A percentile compares a stretch with the other conserved stretches of the same genome.
These are phyloP conservation scores for Gryganskiella cystojenkinii DNA, from an alignment of 192 early-diverging fungal species.

Conservation along the genomic window DNA sequence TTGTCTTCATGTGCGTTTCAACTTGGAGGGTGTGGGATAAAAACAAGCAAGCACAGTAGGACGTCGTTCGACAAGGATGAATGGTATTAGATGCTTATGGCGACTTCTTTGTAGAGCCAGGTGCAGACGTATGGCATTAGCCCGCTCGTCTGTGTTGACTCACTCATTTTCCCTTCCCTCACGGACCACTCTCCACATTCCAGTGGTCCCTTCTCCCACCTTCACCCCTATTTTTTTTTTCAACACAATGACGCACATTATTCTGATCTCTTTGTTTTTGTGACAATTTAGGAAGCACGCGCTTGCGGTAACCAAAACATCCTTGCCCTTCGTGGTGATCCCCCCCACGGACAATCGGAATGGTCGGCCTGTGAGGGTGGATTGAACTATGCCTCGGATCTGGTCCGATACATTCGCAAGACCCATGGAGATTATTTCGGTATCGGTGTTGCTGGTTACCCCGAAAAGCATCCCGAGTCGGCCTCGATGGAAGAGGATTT, in stretches of 20 bases:
- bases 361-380: conserved; percentile 89
- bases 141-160: too few species aligned
- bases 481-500: conserved; percentile 82
- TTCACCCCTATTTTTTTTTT: neutral
- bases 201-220: neutral
- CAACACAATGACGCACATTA: neutral
- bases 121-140: too few species aligned
- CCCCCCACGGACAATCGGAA: conserved; percentile 83
- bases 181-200: neutral
- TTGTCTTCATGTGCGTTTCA: conserved; percentile 3
- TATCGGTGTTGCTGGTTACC: conserved; percentile 96
- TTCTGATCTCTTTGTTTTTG: neutral
- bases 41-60: too few species aligned
- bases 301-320: conserved; percentile 96
- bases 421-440: conserved; percentile 95
- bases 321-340: conserved; percentile 95
- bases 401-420: conserved; percentile 91
- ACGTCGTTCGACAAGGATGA: too few species aligned
- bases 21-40: too few species aligned
- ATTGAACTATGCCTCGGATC: conserved; percentile 87
- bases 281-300: conserved; percentile 88
- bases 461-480: conserved; percentile 92
- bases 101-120: too few species aligned
- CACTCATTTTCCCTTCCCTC: too few species aligned
- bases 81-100: too few species aligned